Conservation (phyloP, 345 rosid genomes). For the Gynandropsis gynandra region DNA sequence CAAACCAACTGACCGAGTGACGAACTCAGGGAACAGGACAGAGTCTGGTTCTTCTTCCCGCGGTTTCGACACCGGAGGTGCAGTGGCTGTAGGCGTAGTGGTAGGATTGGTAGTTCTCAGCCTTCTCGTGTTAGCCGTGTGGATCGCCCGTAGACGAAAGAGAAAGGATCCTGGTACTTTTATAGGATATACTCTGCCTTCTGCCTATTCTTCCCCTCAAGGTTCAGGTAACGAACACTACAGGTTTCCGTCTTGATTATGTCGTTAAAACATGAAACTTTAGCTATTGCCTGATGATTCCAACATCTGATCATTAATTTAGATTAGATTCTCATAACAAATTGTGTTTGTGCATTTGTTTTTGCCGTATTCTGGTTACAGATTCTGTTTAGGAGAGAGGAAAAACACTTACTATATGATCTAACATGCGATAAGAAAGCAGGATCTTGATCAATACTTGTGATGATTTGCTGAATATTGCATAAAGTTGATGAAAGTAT, state of each 20-base stretch:
- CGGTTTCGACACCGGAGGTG: conserved; percentile 48
- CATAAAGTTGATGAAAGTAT: too few relatives aligned
- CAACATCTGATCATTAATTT: too few relatives aligned
- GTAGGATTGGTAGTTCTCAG: conserved; percentile 57
- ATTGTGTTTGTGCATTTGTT: too few relatives aligned
- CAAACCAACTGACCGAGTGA: conserved; percentile 39
- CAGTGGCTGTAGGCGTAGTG: conserved; percentile 52
- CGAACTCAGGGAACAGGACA: conserved; percentile 30
- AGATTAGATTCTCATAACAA: too few relatives aligned
- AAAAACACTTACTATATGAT: too few relatives aligned
- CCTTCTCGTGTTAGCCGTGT: conserved; percentile 63
- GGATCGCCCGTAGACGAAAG: conserved; percentile 57
- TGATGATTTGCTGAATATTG: too few relatives aligned
- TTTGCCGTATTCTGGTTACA: too few relatives aligned
- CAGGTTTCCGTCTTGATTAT: not conserved
- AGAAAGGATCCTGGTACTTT: conserved; percentile 40
- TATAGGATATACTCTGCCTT: conserved; percentile 56
- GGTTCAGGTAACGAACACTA: conserved; percentile 59
- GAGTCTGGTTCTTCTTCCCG: conserved; percentile 29
- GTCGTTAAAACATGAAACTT: too few relatives aligned
- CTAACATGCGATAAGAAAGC: too few relatives aligned
- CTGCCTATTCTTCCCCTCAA: conserved; percentile 78
- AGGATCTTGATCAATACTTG: too few relatives aligned
- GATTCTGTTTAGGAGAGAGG: too few relatives aligned
- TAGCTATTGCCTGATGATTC: too few relatives aligned